Evolutionary conservation across 2,329 filamentous ascomycete species (phyloP).

Genomic region (Myriosclerotinia scirpicola): DNA sequence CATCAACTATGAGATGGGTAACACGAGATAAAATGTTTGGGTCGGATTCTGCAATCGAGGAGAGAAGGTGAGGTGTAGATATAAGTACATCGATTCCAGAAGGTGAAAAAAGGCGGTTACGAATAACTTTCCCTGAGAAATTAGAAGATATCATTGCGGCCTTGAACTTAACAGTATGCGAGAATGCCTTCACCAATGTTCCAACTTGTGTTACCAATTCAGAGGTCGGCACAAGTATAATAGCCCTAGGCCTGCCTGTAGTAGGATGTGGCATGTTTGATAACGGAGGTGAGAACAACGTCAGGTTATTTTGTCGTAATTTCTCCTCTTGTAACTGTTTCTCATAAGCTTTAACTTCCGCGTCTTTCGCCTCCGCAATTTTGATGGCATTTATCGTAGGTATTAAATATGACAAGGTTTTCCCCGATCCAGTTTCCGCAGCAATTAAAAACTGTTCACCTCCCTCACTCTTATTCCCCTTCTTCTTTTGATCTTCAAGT

Average conservation of each 20-base stretch:
- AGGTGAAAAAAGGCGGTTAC: slow-evolving; percentile 78
- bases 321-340: slow-evolving; percentile 58
- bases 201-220: slow-evolving; percentile 91
- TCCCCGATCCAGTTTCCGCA: slow-evolving; percentile 95
- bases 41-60: slow-evolving; percentile 83
- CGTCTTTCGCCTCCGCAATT: slow-evolving; percentile 63
- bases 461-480: slow-evolving; percentile 37
- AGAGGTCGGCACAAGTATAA: slow-evolving; percentile 88
- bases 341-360: slow-evolving; percentile 57
- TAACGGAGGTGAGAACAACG: slow-evolving; percentile 57
- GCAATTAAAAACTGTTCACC: slow-evolving; percentile 72
- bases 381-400: slow-evolving; percentile 86
- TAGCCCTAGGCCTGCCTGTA: slow-evolving; percentile 74
- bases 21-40: slow-evolving; percentile 93
- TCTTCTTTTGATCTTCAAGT: slow-evolving; percentile 53
- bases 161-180: slow-evolving; percentile 84
- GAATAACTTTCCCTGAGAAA: slow-evolving; percentile 74
- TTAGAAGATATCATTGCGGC: slow-evolving; percentile 79
- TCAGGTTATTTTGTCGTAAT: slow-evolving; percentile 57
- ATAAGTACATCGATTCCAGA: slow-evolving; percentile 82
- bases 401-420: slow-evolving; percentile 89
- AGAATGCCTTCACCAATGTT: slow-evolving; percentile 74
- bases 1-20: slow-evolving; percentile 84
- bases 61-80: slow-evolving; percentile 83
- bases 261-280: slow-evolving; percentile 68